Base-by-base conservation (phyloP, 1,139 yeast genomes). In the Hemisphaericaspora lyxosophila region DNA sequence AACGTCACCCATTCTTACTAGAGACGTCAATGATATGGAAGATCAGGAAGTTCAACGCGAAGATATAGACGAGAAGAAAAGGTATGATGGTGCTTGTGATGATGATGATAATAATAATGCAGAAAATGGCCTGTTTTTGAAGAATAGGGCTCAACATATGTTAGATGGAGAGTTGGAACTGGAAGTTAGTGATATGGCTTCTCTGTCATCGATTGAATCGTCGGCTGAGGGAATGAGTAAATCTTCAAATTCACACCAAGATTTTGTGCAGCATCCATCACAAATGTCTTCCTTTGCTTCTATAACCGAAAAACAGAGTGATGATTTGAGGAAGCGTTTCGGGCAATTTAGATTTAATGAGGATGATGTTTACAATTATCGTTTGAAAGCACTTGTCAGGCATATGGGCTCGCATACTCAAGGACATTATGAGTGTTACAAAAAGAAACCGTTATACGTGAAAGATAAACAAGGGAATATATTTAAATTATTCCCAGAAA, bases 331-430 rank as follows among this genome's bases (percentile, higher is more conserved):
- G 36, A 60, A 56, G 24, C 73, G 67, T 46, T 71, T 70, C 51
- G 61, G 59, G 35, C 52, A 57, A 28, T 71, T 71, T 47, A 65
- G 69, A 42, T 71, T 71, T 53, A 67, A 61, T 48, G 75, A 70
- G 4, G 68, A 68, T 44, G 74, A 71, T 42, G 51, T 59, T 18
- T 74, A 73, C 48, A 72, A 63, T 32, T 89, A 87, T 57, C 67
- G 68, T 43, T 67, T 92, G 26, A 75, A 74, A 46, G 86, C 96
- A 1, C 67, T 88, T 48, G 80, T 92, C 17, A 74, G 88, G 44
- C 98, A 92, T 55, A 79, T 82, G 37, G 98, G 97, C 0, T 81
- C 94, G 1, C 97, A 92, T 59, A 75, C 84, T 14, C 80, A 82
- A 34, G 98, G 97, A 0, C 98, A 92, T 56, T 92, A 86, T 53